Conservation (phyloP, 805 yeast species). For the Candida coleopterorum region DNA sequence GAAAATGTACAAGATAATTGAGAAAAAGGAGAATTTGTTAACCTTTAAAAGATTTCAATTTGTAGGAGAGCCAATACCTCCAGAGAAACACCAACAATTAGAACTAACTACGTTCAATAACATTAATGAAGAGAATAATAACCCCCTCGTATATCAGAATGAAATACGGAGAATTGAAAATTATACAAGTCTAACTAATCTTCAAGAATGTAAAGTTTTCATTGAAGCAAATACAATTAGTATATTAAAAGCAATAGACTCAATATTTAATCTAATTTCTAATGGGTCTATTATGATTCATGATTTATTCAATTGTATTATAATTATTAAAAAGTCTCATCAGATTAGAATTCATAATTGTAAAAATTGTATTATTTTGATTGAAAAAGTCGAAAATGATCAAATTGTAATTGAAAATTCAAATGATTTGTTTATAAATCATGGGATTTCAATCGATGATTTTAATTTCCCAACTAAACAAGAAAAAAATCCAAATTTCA, state of each 20-base stretch:
- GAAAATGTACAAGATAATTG: slow-evolving; percentile 17
- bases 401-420: slow-evolving; percentile 30
- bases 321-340: slow-evolving; percentile 15
- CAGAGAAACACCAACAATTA: too few relatives aligned
- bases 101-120: background rate
- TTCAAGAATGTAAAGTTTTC: background rate
- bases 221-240: slow-evolving; percentile 17
- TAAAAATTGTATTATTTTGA: slow-evolving; percentile 12
- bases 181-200: background rate
- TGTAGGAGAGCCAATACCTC: slow-evolving; percentile 24
- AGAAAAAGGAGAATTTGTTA: slow-evolving; percentile 14
- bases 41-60: slow-evolving; percentile 20
- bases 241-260: slow-evolving; percentile 13
- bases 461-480: slow-evolving; percentile 22
- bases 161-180: slow-evolving; percentile 3
- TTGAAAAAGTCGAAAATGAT: slow-evolving; percentile 16
- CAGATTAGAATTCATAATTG: slow-evolving; percentile 27
- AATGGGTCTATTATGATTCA: slow-evolving; percentile 15
- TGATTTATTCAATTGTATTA: background rate
- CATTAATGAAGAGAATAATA: too few relatives aligned
- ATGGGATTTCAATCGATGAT: slow-evolving; percentile 23
- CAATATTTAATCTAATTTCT: slow-evolving; percentile 15
- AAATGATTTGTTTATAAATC: slow-evolving; percentile 7
- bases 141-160: too few relatives aligned
- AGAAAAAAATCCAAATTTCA: slow-evolving; percentile 8